A percentile compares a stretch with the other conserved stretches of the same genome.
Conservation (phyloP, 495 filamentous ascomycete species). For the Jackrogersella minutella region DNA sequence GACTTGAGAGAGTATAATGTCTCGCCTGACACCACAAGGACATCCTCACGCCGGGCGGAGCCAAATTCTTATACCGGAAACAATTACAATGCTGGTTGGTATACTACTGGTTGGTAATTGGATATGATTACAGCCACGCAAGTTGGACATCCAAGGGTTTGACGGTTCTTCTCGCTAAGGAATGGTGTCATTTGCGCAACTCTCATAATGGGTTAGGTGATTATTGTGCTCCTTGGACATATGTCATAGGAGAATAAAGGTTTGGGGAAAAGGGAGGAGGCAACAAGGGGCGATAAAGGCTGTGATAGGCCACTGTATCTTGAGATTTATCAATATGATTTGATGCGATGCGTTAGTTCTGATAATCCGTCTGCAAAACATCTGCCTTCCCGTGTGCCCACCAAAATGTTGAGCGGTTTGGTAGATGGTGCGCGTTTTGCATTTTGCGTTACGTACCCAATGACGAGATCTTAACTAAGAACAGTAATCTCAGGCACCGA, state of each 20-base stretch:
- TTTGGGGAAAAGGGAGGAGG: neutral
- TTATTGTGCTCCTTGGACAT: no score
- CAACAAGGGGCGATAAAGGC: neutral
- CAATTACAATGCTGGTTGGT: no score
- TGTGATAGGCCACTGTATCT: neutral
- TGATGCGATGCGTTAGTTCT: neutral
- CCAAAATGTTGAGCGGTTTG: neutral
- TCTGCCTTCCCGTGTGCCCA: conserved; percentile 9
- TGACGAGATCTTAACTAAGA: conserved; percentile 20
- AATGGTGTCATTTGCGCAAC: no score
- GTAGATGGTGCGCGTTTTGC: conserved; percentile 29
- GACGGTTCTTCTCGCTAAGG: no score
- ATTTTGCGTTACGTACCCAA: conserved; percentile 36
- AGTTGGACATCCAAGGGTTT: no score
- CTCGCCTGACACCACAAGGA: conserved; percentile 2
- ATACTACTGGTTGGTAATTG: no score
- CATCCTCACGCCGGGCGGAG: neutral
- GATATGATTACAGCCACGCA: no score
- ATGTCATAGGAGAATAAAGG: no score
- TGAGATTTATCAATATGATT: neutral
- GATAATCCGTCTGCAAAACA: conserved; percentile 3
- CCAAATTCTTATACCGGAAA: no score
- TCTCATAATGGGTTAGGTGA: no score
- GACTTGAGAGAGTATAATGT: conserved; percentile 17
- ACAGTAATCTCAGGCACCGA: conserved; percentile 39